Base-by-base conservation (phyloP, 2,329 filamentous ascomycete genomes). In the Epichloe uncinata region DNA sequence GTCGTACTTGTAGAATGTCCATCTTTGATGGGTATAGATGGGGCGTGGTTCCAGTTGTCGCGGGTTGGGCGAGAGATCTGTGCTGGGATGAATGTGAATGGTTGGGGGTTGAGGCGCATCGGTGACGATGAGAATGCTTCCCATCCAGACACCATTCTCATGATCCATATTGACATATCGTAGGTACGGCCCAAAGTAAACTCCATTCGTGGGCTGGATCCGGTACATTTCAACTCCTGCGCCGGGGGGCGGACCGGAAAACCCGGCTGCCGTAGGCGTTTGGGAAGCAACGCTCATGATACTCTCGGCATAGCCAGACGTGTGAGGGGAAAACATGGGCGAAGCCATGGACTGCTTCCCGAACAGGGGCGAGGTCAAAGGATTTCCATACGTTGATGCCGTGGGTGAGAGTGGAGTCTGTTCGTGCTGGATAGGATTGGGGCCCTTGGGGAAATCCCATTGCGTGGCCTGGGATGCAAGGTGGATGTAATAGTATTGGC, bases 401-500 rank as follows among this genome's bases (percentile, higher is more conserved):
- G 84, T 84, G 0, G 91, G 91, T 6, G 91, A 96, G 50, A 96
- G 70, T 0, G 91, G 91, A 15, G 81, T 75, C 13, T 85, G 78
- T 52, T 94, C 89, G 55, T 95, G 78, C 54, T 87, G 86, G 49
- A 96, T 74, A 1, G 91, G 91, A 22, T 88, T 95, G 0, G 90
- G 90, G 0, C 91, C 91, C 68, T 96, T 97, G 30, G 93, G 93
- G 57, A 97, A 97, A 61, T 98, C 93, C 93, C 93, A 98, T 63
- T 98, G 93, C 0, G 93, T 98, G 3, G 90, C 88, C 63, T 97
- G 93, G 0, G 87, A 90, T 1, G 90, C 86, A 33, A 98, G 75
- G 65, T 98, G 93, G 52, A 98, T 98, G 62, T 98, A 98, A 66
- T 98, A 98, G 67, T 97, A 98, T 63, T 97, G 91, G 1, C 93